Conservation (phyloP, 1,284 basidiomycete species). For the Coniferiporia sulphurascens region DNA sequence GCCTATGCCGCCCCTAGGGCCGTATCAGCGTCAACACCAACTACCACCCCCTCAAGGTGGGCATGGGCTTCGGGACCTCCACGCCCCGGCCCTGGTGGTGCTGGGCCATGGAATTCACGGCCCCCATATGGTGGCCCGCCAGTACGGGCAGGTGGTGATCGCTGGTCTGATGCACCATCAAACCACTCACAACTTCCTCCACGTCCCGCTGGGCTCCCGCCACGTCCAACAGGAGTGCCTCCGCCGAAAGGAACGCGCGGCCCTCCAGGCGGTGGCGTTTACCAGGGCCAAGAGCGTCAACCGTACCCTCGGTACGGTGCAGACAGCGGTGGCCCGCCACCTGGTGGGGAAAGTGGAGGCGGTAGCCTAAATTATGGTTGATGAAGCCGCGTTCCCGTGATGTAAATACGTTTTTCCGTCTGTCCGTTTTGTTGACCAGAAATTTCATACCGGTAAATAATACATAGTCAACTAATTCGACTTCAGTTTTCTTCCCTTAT, state of each 20-base stretch:
- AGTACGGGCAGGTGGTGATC: neutral
- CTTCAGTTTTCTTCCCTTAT: neutral
- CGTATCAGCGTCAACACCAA: neutral
- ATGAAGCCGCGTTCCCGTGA: neutral
- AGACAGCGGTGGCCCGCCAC: neutral
- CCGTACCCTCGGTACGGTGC: neutral
- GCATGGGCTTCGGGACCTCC: neutral
- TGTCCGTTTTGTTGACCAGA: neutral
- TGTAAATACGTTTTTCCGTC: neutral
- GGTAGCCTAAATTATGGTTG: slow-evolving; percentile 1
- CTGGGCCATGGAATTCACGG: neutral
- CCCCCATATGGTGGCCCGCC: neutral
- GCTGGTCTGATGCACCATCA: neutral
- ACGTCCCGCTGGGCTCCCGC: slow-evolving; percentile 13
- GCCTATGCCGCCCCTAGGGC: neutral
- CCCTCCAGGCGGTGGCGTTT: neutral
- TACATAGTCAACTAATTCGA: neutral
- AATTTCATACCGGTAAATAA: neutral
- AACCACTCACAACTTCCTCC: slow-evolving; percentile 8
- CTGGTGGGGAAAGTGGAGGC: neutral
- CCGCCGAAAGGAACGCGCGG: neutral
- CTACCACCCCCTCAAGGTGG: neutral
- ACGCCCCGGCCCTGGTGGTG: neutral
- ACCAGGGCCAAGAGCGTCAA: neutral
- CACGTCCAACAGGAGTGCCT: slow-evolving; percentile 8